phyloP scores from a whole-genome alignment of 2,329 filamentous ascomycete species.

The Pseudogymnoascus sp. region DNA sequence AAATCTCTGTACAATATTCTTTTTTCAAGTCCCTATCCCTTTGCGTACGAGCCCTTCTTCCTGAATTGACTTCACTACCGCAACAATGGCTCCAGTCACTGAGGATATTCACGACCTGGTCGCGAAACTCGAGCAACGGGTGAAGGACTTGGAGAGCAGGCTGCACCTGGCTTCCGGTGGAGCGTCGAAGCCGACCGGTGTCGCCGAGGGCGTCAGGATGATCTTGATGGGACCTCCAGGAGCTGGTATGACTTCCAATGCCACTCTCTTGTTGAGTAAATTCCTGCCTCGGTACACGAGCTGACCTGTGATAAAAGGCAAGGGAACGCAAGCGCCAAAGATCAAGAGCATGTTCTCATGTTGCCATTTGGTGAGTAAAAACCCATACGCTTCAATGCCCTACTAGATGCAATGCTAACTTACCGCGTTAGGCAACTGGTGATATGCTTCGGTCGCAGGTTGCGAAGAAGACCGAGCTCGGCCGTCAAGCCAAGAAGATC shows the following conservation, averaged over 20 bases:
- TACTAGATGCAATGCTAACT: slow-evolving; percentile 17
- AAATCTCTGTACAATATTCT: slow-evolving; percentile 18
- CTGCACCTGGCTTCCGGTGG: slow-evolving; percentile 46
- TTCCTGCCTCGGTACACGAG: not conserved
- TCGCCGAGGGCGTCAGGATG: slow-evolving; percentile 77
- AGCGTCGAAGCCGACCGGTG: slow-evolving; percentile 40
- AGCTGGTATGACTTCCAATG: slow-evolving; percentile 60
- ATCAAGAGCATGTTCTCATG: slow-evolving; percentile 98
- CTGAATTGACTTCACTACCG: slow-evolving; percentile 17
- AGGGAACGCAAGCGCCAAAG: slow-evolving; percentile 95
- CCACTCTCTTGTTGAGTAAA: not conserved
- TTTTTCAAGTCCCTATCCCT: slow-evolving; percentile 10
- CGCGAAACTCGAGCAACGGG: slow-evolving; percentile 72
- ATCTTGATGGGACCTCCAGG: slow-evolving; percentile 96
- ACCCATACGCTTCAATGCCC: not conserved
- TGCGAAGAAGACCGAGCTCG: slow-evolving; percentile 90
- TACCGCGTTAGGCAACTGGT: slow-evolving; percentile 67
- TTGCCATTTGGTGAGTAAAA: slow-evolving; percentile 76
- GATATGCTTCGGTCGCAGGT: slow-evolving; percentile 99
- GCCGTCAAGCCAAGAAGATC: slow-evolving; percentile 98
- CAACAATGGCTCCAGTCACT: slow-evolving; percentile 78
- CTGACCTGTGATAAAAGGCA: slow-evolving; percentile 51
- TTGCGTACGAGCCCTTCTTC: slow-evolving; percentile 4
- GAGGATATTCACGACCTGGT: slow-evolving; percentile 82
- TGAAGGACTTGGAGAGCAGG: slow-evolving; percentile 74